Evolutionary conservation across 75 land plant species (phyloP), one percentile per base, ranked within the genome.

Genomic region (Selaginella moellendorffii): DNA sequence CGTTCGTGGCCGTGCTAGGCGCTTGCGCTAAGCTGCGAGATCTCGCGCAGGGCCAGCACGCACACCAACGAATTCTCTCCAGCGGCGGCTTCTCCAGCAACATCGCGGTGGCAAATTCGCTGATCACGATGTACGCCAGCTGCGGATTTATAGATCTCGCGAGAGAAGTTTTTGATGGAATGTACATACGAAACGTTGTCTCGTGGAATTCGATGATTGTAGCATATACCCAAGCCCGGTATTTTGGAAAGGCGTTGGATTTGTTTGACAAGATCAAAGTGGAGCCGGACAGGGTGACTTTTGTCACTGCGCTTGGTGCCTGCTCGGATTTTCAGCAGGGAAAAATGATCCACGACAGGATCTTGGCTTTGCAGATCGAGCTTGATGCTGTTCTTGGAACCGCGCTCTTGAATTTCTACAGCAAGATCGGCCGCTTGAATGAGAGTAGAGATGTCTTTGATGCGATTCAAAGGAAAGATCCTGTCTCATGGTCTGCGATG

Each of bases 161-260:
- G 1, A 63, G n/a, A 5, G 42, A 30, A 29, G 65, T 31, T 24
- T 63, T 63, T 29, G 20, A 18, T 28, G 18, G 28, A 31, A 42
- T 29, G 1, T 19, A n/a, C 1, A 19, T n/a, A 14, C 29, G 42
- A 5, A 63, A 1, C 1, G 46, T 29, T 18, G 42, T 24, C 52
- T 51, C 72, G 18, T 70, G 72, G 72, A 51, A 22, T 52, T 52
- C 69, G 30, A 63, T 70, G 17, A 70, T 70, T 27, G 30, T 54
- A 31, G 56, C 68, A 8, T 54, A 51, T 53, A 23, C 28, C 1
- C 63, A 28, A 5, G 30, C 1, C 29, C 68, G 68, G 12, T 18
- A 27, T 29, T 27, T 29, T 21, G 22, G 18, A 21, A 14, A 25
- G 26, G 72, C 72, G 2, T 29, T 68, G 10, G 31, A 17, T 60